Conservation (phyloP, 1,284 basidiomycete species). For the Butyriboletus appendiculatus region DNA sequence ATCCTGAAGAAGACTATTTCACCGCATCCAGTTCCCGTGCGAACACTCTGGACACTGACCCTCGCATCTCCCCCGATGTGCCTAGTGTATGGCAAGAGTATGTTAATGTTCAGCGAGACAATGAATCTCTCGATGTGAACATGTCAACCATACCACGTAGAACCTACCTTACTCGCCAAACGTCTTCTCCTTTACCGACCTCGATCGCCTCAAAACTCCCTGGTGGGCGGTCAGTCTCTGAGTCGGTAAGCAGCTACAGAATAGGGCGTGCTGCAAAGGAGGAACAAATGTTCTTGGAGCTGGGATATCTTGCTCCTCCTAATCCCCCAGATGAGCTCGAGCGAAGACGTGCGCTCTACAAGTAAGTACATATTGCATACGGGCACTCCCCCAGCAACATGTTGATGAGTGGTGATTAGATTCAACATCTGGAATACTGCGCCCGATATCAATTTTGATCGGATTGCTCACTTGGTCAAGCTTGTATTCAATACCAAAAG, state of each 20-base stretch:
- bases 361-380: slow-evolving; percentile 44
- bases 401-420: slow-evolving; percentile 40
- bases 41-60: slow-evolving; percentile 23
- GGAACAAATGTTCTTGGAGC: slow-evolving; percentile 57
- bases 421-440: slow-evolving; percentile 88
- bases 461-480: slow-evolving; percentile 88
- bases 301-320: slow-evolving; percentile 79
- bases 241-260: slow-evolving; percentile 36
- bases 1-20: slow-evolving; percentile 36
- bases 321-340: slow-evolving; percentile 81
- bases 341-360: slow-evolving; percentile 77
- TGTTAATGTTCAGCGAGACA: slow-evolving; percentile 27
- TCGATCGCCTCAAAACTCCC: slow-evolving; percentile 39
- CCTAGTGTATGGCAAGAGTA: slow-evolving; percentile 31
- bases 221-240: slow-evolving; percentile 41
- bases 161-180: slow-evolving; percentile 58
- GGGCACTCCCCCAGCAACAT: not conserved
- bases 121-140: slow-evolving; percentile 26
- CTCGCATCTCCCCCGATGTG: slow-evolving; percentile 16
- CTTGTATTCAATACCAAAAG: slow-evolving; percentile 91
- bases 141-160: slow-evolving; percentile 45
- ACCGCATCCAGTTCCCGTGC: slow-evolving; percentile 28
- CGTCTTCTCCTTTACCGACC: slow-evolving; percentile 57
- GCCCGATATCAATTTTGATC: slow-evolving; percentile 88
- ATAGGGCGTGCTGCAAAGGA: slow-evolving; percentile 57